A percentile compares a stretch with the other conserved stretches of the same genome.
These are phyloP conservation scores for Tulasnella sp. DNA, from an alignment of 768 basidiomycete genomes.

Conservation along the genomic window DNA sequence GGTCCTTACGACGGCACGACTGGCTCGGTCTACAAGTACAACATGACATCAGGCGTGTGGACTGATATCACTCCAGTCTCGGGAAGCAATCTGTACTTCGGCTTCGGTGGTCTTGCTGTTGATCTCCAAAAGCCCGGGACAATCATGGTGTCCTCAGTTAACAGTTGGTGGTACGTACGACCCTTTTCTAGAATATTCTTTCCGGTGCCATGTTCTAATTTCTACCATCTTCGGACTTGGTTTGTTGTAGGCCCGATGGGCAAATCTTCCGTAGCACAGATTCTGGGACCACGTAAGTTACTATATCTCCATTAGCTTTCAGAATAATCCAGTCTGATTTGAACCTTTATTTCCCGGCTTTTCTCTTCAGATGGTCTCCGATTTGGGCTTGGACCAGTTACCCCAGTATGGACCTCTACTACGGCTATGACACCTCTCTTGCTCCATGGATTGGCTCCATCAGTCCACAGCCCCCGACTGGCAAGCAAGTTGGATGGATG, in stretches of 20 bases:
- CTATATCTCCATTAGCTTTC: no score
- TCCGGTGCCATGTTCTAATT: constrained; percentile 11
- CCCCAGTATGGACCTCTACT: constrained; percentile 36
- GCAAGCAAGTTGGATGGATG: constrained; percentile 48
- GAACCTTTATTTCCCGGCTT: no score
- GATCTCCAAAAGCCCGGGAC: constrained; percentile 51
- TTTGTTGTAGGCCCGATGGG: constrained; percentile 47
- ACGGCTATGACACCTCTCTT: constrained; percentile 41
- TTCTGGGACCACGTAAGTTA: constrained; percentile 34
- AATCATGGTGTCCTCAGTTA: constrained; percentile 56
- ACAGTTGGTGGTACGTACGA: constrained; percentile 35
- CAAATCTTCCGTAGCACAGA: constrained; percentile 52
- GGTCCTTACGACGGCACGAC: constrained; percentile 46
- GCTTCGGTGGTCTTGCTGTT: constrained; percentile 39
- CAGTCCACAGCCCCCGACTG: constrained; percentile 13
- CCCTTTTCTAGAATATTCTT: background rate
- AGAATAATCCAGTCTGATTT: no score
- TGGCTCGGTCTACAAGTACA: constrained; percentile 33
- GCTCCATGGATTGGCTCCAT: constrained; percentile 12
- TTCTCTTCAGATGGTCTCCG: constrained; percentile 33
- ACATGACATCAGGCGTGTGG: constrained; percentile 44
- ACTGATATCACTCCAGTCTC: constrained; percentile 52
- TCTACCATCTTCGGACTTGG: no score
- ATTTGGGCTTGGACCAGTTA: constrained; percentile 46
- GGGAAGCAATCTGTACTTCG: constrained; percentile 47